Conservation (phyloP, 2,329 filamentous ascomycete species). For the Botryotinia convoluta region DNA sequence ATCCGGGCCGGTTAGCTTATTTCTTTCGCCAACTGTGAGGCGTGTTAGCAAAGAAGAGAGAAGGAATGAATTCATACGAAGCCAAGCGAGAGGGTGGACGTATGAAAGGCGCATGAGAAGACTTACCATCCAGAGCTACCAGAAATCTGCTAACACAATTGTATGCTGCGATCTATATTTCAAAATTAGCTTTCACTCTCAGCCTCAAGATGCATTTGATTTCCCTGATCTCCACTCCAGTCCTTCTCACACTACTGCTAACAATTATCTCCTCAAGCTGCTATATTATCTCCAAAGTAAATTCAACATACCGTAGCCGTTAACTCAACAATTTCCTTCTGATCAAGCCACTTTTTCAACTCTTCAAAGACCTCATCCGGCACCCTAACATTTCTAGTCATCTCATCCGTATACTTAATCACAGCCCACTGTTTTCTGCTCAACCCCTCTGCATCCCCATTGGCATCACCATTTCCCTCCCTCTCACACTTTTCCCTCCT, state of each 20-base stretch:
- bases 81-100: background rate
- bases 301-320: conserved; percentile 56
- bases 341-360: conserved; percentile 60
- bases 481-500: conserved; percentile 17
- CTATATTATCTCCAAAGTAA: background rate
- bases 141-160: conserved; percentile 84
- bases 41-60: background rate
- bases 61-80: background rate
- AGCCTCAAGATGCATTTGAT: conserved; percentile 1
- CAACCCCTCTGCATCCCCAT: conserved; percentile 42
- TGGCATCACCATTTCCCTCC: conserved; percentile 35
- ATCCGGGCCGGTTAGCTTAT: conserved; percentile 28
- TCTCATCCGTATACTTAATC: conserved; percentile 74
- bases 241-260: background rate
- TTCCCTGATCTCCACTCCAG: background rate
- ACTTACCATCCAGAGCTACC: conserved; percentile 73
- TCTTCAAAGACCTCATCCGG: conserved; percentile 63
- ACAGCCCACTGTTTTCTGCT: conserved; percentile 65
- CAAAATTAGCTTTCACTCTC: background rate
- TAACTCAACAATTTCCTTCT: conserved; percentile 76
- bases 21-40: conserved; percentile 36
- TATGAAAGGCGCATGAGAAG: background rate
- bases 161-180: conserved; percentile 62
- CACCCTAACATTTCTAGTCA: conserved; percentile 73
- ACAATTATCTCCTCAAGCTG: background rate